A percentile compares a stretch with the other conserved stretches of the same genome.
phyloP scores from a whole-genome alignment of 331 rosid species.

The Pyrus hybrid region DNA sequence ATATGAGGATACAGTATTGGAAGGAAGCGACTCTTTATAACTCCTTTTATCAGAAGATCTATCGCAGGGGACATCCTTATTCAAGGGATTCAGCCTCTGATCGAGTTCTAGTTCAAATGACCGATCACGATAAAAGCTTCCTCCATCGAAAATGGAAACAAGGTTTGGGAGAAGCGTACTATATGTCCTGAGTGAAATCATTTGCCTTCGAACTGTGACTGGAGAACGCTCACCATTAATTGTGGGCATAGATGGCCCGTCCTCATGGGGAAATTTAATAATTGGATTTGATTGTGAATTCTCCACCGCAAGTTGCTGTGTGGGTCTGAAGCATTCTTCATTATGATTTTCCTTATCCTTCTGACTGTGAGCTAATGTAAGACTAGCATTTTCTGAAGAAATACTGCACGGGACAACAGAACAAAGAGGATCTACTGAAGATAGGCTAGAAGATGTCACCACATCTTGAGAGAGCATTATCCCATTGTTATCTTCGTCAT shows the following conservation, averaged over 20 bases:
- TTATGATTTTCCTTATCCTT: slow-evolving; percentile 21
- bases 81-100: slow-evolving; percentile 18
- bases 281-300: slow-evolving; percentile 22
- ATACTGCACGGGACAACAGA: slow-evolving; percentile 87
- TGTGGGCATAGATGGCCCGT: slow-evolving; percentile 13
- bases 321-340: slow-evolving; percentile 18
- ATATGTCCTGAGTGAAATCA: slow-evolving; percentile 45
- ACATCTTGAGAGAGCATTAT: slow-evolving; percentile 54
- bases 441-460: slow-evolving; percentile 46
- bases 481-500: slow-evolving; percentile 25
- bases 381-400: slow-evolving; percentile 32
- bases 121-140: slow-evolving; percentile 8
- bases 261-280: slow-evolving; percentile 11
- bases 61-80: slow-evolving; percentile 23
- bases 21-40: slow-evolving; percentile 18
- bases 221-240: slow-evolving; percentile 26
- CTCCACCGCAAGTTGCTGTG: slow-evolving; percentile 29
- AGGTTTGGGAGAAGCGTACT: slow-evolving; percentile 37
- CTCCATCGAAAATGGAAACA: slow-evolving; percentile 7
- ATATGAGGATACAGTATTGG: slow-evolving; percentile 6
- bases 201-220: slow-evolving; percentile 20
- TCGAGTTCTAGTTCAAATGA: slow-evolving; percentile 22
- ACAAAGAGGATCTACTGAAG: slow-evolving; percentile 78
- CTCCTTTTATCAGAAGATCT: slow-evolving; percentile 27
- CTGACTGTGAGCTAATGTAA: slow-evolving; percentile 11